Conservation (phyloP, 345 rosid species). For the Citrus trifoliata region DNA sequence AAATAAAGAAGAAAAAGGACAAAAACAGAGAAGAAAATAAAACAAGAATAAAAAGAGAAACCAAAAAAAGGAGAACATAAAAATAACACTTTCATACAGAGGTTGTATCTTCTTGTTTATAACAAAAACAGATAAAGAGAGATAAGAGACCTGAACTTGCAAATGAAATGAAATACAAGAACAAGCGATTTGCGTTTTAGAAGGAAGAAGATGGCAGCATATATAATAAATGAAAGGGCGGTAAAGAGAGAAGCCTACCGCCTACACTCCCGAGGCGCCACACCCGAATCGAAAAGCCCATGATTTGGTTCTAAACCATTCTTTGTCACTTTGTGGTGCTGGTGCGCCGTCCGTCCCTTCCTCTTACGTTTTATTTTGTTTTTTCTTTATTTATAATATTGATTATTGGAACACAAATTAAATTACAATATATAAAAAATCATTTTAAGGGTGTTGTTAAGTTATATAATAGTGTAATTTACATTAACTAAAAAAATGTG, state of each 20-base stretch:
- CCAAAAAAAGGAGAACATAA: background rate
- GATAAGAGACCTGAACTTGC: background rate
- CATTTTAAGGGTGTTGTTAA: too few relatives aligned
- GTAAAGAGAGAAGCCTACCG: background rate
- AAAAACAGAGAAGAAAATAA: background rate
- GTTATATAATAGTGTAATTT: too few relatives aligned
- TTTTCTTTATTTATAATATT: too few relatives aligned
- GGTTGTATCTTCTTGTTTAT: background rate
- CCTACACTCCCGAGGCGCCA: conserved; percentile 25
- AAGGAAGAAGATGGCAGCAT: background rate
- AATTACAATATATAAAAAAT: too few relatives aligned
- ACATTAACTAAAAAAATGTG: too few relatives aligned
- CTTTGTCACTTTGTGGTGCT: background rate
- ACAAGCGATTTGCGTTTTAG: background rate
- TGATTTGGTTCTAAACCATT: conserved; percentile 18
- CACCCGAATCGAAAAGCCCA: background rate
- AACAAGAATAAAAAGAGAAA: background rate
- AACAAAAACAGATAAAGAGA: background rate
- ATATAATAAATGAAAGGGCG: background rate
- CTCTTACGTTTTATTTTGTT: background rate
- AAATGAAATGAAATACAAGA: background rate
- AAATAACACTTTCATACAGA: background rate
- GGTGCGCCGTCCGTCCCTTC: conserved; percentile 22
- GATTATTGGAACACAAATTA: too few relatives aligned
- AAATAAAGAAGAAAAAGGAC: background rate